These are phyloP conservation scores for Neofusicoccum sp. DNA, from an alignment of 2,329 filamentous ascomycete genomes.

Conservation along the genomic window DNA sequence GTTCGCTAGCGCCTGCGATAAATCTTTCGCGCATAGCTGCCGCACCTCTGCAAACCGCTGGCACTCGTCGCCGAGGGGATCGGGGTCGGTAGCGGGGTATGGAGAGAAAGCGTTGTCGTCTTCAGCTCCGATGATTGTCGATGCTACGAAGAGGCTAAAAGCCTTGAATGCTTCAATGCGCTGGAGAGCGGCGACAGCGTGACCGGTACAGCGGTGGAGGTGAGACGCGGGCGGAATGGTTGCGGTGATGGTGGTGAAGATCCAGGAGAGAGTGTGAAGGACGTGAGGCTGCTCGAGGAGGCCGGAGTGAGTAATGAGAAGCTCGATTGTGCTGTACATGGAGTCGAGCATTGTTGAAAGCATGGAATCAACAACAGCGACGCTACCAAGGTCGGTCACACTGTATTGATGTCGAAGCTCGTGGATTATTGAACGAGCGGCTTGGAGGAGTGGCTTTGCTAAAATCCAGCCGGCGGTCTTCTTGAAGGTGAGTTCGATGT, in stretches of 20 bases:
- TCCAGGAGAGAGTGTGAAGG: slow-evolving; percentile 38
- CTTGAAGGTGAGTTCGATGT: slow-evolving; percentile 50
- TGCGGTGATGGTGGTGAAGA: slow-evolving; percentile 43
- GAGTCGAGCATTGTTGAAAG: slow-evolving; percentile 35
- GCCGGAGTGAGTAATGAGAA: slow-evolving; percentile 33
- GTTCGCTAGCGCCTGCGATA: slow-evolving; percentile 42
- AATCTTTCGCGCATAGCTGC: slow-evolving; percentile 38
- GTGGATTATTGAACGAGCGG: slow-evolving; percentile 43
- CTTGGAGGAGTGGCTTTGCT: slow-evolving; percentile 52
- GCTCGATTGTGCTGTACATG: slow-evolving; percentile 34
- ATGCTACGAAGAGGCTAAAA: slow-evolving; percentile 36
- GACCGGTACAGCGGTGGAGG: slow-evolving; percentile 38
- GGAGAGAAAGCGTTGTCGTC: slow-evolving; percentile 18
- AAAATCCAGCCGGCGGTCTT: slow-evolving; percentile 52
- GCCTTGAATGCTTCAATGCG: slow-evolving; percentile 41
- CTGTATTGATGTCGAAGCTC: slow-evolving; percentile 48
- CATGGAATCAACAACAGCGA: slow-evolving; percentile 39
- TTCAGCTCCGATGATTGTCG: slow-evolving; percentile 26
- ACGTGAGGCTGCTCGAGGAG: slow-evolving; percentile 40
- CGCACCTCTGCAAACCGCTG: slow-evolving; percentile 18
- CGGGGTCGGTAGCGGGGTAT: slow-evolving; percentile 21
- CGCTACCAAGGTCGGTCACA: slow-evolving; percentile 38
- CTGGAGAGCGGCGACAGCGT: slow-evolving; percentile 21
- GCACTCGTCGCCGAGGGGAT: slow-evolving; percentile 11
- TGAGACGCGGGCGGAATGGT: slow-evolving; percentile 48